A percentile compares a stretch with the other conserved stretches of the same genome.
Evolutionary conservation across 78 protist genomes (phyloP).

Genomic region (Corallochytrium limacisporum): DNA sequence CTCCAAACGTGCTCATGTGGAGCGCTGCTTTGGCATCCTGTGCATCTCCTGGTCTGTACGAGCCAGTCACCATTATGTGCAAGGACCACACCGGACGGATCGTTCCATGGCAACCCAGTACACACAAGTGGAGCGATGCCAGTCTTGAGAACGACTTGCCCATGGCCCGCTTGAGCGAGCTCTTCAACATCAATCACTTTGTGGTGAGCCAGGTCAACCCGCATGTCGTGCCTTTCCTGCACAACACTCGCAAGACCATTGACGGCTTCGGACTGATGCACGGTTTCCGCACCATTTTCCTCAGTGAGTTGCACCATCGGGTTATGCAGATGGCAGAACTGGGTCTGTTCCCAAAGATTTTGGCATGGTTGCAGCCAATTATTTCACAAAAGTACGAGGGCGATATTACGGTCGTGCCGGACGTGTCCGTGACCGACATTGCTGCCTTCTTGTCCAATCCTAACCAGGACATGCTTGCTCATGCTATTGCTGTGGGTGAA

Average conservation of each 20-base stretch:
- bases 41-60: slow-evolving; percentile 23
- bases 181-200: slow-evolving; percentile 64
- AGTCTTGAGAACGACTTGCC: slow-evolving; percentile 60
- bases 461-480: neutral
- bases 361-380: slow-evolving; percentile 7
- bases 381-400: slow-evolving; percentile 26
- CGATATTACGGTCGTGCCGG: slow-evolving; percentile 52
- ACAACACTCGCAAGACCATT: neutral
- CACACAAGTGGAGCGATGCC: slow-evolving; percentile 37
- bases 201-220: slow-evolving; percentile 57
- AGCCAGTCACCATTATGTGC: slow-evolving; percentile 36
- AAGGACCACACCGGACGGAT: slow-evolving; percentile 28
- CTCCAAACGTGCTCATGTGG: slow-evolving; percentile 61
- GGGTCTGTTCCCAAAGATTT: neutral
- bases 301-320: slow-evolving; percentile 5
- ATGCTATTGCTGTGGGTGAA: neutral
- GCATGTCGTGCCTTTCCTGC: slow-evolving; percentile 38
- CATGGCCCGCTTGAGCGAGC: slow-evolving; percentile 40
- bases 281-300: neutral
- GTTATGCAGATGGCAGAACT: neutral
- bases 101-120: slow-evolving; percentile 27
- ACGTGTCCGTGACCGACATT: neutral
- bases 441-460: neutral
- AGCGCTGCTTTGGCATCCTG: slow-evolving; percentile 50
- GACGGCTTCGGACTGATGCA: neutral